phyloP scores from a whole-genome alignment of 75 land plant species.

The Sequoiadendron giganteum region DNA sequence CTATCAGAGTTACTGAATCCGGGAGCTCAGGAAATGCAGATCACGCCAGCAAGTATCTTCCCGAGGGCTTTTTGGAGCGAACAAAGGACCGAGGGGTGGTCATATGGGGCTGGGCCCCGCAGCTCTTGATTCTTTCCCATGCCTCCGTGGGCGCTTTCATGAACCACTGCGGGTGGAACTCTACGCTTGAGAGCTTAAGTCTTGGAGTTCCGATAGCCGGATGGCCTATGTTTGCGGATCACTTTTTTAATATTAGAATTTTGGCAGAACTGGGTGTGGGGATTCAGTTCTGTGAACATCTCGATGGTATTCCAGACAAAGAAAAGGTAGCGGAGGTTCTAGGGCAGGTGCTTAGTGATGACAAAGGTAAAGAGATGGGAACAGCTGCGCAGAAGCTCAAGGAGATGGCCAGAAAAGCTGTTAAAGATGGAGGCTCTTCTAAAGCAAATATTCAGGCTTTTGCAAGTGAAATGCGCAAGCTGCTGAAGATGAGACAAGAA shows the following conservation, averaged over 20 bases:
- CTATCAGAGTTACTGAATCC: background rate
- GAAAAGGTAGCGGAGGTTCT: no score
- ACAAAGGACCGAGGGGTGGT: conserved; percentile 12
- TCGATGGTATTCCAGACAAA: no score
- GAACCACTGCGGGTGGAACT: conserved; percentile 15
- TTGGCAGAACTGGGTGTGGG: background rate
- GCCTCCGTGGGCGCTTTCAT: background rate
- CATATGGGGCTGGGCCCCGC: conserved; percentile 14
- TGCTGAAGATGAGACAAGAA: no score
- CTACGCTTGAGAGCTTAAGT: conserved; percentile 5
- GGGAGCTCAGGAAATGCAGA: background rate
- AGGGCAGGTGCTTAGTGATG: no score
- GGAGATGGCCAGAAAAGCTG: no score
- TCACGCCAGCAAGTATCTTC: background rate
- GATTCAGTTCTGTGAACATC: background rate
- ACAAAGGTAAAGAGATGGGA: no score
- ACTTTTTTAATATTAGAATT: background rate
- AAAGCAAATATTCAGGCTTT: no score
- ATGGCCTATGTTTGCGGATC: background rate
- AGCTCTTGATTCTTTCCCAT: background rate
- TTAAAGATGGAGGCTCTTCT: no score
- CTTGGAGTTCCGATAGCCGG: background rate
- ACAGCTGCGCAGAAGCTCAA: no score
- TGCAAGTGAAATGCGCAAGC: no score
- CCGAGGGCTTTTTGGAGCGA: conserved; percentile 2